Evolutionary conservation across 2,329 filamentous ascomycete species (phyloP).

Genomic region (Talaromyces sp.): DNA sequence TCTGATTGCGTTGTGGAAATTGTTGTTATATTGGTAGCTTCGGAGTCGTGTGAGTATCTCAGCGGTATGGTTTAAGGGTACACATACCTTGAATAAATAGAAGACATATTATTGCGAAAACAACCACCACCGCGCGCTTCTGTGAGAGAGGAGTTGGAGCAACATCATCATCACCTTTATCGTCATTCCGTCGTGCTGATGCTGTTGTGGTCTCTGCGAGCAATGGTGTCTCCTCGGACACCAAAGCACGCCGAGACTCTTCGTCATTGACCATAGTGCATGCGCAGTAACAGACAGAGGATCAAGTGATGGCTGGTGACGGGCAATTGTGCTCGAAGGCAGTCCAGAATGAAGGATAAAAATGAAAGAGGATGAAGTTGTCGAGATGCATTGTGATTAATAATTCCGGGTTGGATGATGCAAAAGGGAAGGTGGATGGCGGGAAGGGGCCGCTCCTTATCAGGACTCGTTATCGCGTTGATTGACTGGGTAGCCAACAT

Average conservation of each 20-base stretch:
- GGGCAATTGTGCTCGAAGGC: background rate
- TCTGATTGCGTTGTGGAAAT: constrained; percentile 74
- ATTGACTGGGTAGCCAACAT: too few species aligned
- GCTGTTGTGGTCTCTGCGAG: background rate
- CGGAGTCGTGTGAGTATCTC: background rate
- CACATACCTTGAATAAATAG: constrained; percentile 24
- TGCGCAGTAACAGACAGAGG: background rate
- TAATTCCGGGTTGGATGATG: background rate
- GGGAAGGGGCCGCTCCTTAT: too few species aligned
- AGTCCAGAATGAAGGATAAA: background rate
- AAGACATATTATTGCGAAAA: constrained; percentile 22
- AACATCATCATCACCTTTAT: background rate
- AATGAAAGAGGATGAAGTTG: background rate
- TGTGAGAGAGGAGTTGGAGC: constrained; percentile 2
- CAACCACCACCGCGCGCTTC: constrained; percentile 17
- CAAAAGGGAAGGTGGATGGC: too few species aligned
- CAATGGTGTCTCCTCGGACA: constrained; percentile 9
- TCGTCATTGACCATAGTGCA: constrained; percentile 2
- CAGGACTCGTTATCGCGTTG: too few species aligned
- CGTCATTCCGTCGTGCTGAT: background rate
- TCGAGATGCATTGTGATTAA: background rate
- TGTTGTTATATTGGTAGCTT: constrained; percentile 67
- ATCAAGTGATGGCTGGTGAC: background rate
- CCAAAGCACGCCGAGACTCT: background rate
- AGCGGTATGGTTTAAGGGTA: background rate